Evolutionary conservation across 345 rosid species (phyloP), one percentile per base, ranked within the genome.

Genomic region (Acer campestre): DNA sequence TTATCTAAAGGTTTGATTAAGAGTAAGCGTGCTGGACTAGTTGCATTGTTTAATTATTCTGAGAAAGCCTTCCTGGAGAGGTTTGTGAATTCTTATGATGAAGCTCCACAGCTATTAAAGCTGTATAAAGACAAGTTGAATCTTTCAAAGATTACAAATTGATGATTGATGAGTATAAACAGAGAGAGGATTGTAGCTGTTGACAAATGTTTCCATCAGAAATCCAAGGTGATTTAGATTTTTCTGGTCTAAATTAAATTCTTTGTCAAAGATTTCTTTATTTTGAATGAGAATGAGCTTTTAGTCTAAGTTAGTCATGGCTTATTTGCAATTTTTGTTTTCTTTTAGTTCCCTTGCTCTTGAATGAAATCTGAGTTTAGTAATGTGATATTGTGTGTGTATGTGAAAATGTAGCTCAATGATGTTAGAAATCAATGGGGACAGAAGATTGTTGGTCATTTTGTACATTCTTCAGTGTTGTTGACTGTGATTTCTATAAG

Each of bases 1-100:
- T 9, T 74, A 14, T 42, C 80, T 0, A 63, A 75, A 62, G 67
- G 83, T 61, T 58, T 83, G 80, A 64, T 81, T 7, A 38, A 71
- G 80, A 68, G 58, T 25, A 16, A 53, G 25, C 18, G 0, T 31
- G 64, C 22, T 61, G 38, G 13, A 10, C 3, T 66, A 8, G 1
- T 0, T 12, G 7, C 58, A 55, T 10, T 74, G 6, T 18, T 75
- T 42, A 3, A 0, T 2, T 14, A 1, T 35, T 20, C 58, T 48
- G 81, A 82, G 51, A 51, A 56, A 42, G 0, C 1, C 29, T 78
- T 78, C 69, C 68, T 78, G 14, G 14, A 74, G 18, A 82, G 18
- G 73, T 75, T 63, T 22, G 79, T 82, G 68, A 38, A 31, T 59
- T 31, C 58, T 56, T 75, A 56, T 38, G 35, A 56, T 42, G 70